phyloP scores from a whole-genome alignment of 331 rosid genomes.

The Erythrophleum ivorense region DNA sequence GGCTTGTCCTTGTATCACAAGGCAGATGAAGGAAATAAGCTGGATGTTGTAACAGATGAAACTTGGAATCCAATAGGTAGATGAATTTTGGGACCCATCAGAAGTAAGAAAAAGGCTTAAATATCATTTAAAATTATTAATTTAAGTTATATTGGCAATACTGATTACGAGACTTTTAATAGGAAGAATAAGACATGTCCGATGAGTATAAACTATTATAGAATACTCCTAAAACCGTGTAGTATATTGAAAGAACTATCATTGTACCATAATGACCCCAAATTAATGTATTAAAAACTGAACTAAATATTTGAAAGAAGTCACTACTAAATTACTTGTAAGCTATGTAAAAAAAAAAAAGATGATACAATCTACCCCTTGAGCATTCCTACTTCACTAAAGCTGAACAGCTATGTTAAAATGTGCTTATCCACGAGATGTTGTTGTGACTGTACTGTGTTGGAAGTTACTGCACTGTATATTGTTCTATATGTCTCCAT shows the following conservation, averaged over 20 bases:
- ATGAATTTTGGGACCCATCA: neutral
- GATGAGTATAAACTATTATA: neutral
- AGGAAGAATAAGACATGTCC: neutral
- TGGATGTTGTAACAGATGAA: neutral
- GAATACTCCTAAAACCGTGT: neutral
- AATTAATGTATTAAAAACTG: neutral
- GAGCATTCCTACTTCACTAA: neutral
- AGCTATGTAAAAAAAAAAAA: too few species aligned
- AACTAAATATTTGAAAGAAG: too few species aligned
- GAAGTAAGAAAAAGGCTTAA: too few species aligned
- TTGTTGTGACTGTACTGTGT: neutral
- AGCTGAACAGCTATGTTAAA: neutral
- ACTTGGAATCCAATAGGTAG: neutral
- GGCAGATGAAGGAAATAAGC: neutral
- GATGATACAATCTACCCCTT: neutral
- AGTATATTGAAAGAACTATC: too few species aligned
- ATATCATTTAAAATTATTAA: too few species aligned
- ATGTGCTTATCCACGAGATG: neutral
- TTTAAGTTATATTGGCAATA: neutral
- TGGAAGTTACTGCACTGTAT: neutral
- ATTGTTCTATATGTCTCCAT: neutral
- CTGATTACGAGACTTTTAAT: neutral
- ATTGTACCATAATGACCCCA: neutral
- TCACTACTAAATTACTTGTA: too few species aligned
- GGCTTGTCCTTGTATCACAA: neutral